Evolutionary conservation across 441 rosid species (phyloP), one percentile per base, ranked within the genome.

Genomic region (Codiaeum variegatum): DNA sequence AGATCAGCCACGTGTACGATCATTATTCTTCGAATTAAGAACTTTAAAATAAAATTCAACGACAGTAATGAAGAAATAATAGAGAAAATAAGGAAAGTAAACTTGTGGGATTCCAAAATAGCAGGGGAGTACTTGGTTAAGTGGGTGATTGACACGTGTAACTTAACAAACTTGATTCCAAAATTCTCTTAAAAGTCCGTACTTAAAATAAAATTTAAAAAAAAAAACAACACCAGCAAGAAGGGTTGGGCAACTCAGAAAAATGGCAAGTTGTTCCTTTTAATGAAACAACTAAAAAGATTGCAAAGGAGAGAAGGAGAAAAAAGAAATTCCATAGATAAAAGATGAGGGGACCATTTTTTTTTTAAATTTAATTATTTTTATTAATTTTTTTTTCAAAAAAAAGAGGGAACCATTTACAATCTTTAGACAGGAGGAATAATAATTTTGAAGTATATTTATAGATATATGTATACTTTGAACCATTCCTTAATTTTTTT

Each of bases 241-340:
- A n/a, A 44, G 64, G 52, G 62, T 60, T 58, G 62, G 72, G 65
- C 47, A 80, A 59, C 73, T 34, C 74, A 38, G 80, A 69, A 77
- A 79, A 76, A 64, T 28, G 26, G 31, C 6, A 72, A 79, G 76
- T 61, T 84, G 87, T 81, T 86, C 61, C 61, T 55, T 23, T 55
- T 55, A 55, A 86, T 84, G 88, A 84, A 84, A 83, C 90, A 84
- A 51, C 31, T 24, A 71, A 73, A 64, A 72, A 69, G 79, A 67
- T 62, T 66, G 66, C 71, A 74, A 80, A 29, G 38, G 26, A 0
- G 49, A 40, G 44, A 40, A 40, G 28, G 69, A 12, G 29, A 58
- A 28, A 47, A 15, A 67, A 21, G 6, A 0, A 55, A 40, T 10
- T 0, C n/a, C n/a, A 52, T 72, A 21, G 6, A 3, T 31, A 32